Evolutionary conservation across 73 alveolate species (phyloP), one percentile per base, ranked within the genome.

Genomic region (Urostyla sp.): DNA sequence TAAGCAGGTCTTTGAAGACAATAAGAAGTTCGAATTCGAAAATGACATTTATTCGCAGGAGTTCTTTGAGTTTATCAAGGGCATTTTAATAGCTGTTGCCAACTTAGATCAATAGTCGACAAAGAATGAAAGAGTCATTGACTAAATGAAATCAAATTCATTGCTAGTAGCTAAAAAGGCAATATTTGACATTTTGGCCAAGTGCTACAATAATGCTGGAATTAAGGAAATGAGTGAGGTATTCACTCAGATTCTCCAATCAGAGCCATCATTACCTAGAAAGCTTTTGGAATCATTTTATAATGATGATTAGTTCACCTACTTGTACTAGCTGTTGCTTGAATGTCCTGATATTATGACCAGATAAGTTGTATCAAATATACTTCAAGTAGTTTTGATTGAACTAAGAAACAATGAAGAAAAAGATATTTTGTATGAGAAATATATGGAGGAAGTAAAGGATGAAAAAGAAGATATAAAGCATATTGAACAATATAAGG

Each of bases 1-100:
- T 31, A 37, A 76, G 30, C 80, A 73, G 21, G 81, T 85, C 16
- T 61, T 57, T 60, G 75, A 76, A 16, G 89, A 85, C 59, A 85
- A 85, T 58, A 58, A 58, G 35, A 59, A 85, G 20, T 85, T 76
- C 55, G 49, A 52, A 26, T 85, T 85, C 52, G 93, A 85, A 60
- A 76, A 73, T 27, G 89, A 75, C 49, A 73, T 75, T 46, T 85
- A 85, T 48, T 85, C 93, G 0, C 50, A 75, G n/a, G 93, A 85
- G 48, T 85, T 85, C 75, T 85, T 51, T 34, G 76, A 74, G 31
- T 85, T 75, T 51, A 69, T 85, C 35, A 75, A 80, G 50, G 72
- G 53, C 28, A 43, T 85, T 43, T 34, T 85, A 45, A 16, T 18
- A 1, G 88, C 83, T 7, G 69, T 49, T 6, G 18, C 7, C 21